Evolutionary conservation across 257 asterid genomes (phyloP), one percentile per base, ranked within the genome.

Genomic region (Penstemon eatonii): DNA sequence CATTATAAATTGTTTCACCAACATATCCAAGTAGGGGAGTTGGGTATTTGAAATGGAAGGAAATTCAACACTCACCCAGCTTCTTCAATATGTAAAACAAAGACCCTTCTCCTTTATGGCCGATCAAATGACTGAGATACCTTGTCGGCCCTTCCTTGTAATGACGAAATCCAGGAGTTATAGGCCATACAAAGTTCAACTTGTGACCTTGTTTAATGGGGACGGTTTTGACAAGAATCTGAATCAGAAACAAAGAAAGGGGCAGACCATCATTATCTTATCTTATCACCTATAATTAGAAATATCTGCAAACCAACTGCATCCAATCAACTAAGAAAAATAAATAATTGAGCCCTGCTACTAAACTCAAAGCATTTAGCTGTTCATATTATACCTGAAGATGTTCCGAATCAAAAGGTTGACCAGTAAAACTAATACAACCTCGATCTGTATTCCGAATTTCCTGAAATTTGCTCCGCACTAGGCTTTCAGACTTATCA

Each of bases 71-170:
- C 97, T 76, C 85, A 94, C 99, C 99, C 80, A 89, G 77, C 79
- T 89, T 94, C 80, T 94, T 91, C 89, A 94, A 80, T 76, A 81
- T 67, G 78, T 84, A 91, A 87, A 89, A 94, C 84, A 94, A 56
- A 64, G 97, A 94, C 84, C 99, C 99, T 81, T 87, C 96, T 83
- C 97, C 99, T 87, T 90, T 97, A 86, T 94, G 97, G 82, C 99
- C 97, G 82, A 94, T 86, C 85, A 94, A 82, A 83, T 94, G 99
- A 71, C 91, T 86, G 73, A 91, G 86, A 73, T 94, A 94, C 82
- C 92, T 82, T 83, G 82, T 53, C 8, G 95, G 86, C 74, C 95
- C 97, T 81, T 94, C 99, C 84, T 86, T 80, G 80, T 94, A 94
- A 67, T 87, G 84, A 66, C 3, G 91, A 77, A 91, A 81, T 67